A percentile compares a stretch with the other conserved stretches of the same genome.
Evolutionary conservation across 2,329 filamentous ascomycete species (phyloP).

Genomic region (Penicillium sp.): DNA sequence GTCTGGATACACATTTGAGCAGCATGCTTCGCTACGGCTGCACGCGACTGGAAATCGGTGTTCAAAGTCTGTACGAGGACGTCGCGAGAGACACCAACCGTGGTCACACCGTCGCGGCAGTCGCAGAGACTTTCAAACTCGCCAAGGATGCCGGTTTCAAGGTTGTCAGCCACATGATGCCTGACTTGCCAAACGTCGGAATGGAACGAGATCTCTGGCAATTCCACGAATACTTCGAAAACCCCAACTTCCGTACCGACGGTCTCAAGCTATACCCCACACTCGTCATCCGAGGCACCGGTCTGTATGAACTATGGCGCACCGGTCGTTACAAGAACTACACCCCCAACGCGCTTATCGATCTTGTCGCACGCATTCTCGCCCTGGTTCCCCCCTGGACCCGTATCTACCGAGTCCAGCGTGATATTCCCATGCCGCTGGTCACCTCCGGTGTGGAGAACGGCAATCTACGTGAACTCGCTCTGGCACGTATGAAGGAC

Average conservation of each 20-base stretch:
- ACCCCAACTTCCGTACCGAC: slow-evolving; percentile 92
- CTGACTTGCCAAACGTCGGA: slow-evolving; percentile 93
- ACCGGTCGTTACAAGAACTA: slow-evolving; percentile 98
- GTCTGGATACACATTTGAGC: slow-evolving; percentile 88
- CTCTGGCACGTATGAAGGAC: slow-evolving; percentile 97
- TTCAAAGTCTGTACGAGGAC: slow-evolving; percentile 96
- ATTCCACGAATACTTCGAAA: slow-evolving; percentile 97
- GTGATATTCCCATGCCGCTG: slow-evolving; percentile 98
- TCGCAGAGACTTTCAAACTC: slow-evolving; percentile 95
- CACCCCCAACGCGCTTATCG: slow-evolving; percentile 93
- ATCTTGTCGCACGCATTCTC: slow-evolving; percentile 93
- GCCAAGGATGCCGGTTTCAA: slow-evolving; percentile 98
- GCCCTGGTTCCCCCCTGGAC: slow-evolving; percentile 97
- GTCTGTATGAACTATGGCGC: slow-evolving; percentile 94
- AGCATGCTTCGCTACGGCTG: slow-evolving; percentile 98
- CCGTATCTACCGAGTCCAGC: slow-evolving; percentile 95
- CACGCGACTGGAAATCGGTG: slow-evolving; percentile 89
- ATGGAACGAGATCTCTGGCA: slow-evolving; percentile 98
- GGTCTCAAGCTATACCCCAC: slow-evolving; percentile 98
- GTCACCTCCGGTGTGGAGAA: slow-evolving; percentile 99
- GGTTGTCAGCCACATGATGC: slow-evolving; percentile 99
- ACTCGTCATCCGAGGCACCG: slow-evolving; percentile 92
- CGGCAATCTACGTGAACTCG: slow-evolving; percentile 90
- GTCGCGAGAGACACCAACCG: slow-evolving; percentile 97
- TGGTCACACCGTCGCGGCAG: slow-evolving; percentile 91